These are phyloP conservation scores for Corniculantispora saksenae DNA, from an alignment of 2,329 filamentous ascomycete genomes.

Conservation along the genomic window DNA sequence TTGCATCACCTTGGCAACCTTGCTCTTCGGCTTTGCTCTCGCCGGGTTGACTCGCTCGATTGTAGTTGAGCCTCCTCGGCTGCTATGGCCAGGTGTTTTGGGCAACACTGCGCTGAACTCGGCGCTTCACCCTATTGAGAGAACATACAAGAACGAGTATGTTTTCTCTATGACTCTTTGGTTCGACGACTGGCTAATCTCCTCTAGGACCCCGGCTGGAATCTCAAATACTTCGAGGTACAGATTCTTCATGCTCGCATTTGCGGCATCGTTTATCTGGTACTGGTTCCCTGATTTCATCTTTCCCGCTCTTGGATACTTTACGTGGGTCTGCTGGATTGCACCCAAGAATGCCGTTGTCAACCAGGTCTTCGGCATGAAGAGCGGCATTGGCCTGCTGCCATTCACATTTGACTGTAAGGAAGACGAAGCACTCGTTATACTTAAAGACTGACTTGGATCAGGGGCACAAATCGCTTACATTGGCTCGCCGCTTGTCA, in stretches of 20 bases:
- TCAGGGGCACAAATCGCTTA: constrained; percentile 36
- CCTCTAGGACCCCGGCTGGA: too few relatives aligned
- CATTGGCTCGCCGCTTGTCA: constrained; percentile 42
- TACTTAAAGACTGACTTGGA: background rate
- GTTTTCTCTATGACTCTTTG: too few relatives aligned
- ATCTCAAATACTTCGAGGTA: constrained; percentile 35
- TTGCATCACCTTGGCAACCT: constrained; percentile 48
- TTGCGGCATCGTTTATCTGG: constrained; percentile 41
- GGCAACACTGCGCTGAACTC: constrained; percentile 49
- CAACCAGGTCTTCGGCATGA: constrained; percentile 52
- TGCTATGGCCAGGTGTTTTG: constrained; percentile 55
- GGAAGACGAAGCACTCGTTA: background rate
- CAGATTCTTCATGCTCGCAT: constrained; percentile 46
- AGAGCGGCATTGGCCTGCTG: constrained; percentile 39
- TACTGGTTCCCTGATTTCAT: constrained; percentile 54
- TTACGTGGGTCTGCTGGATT: constrained; percentile 51
- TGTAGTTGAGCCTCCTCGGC: constrained; percentile 46
- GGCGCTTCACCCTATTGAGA: constrained; percentile 41
- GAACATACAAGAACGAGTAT: constrained; percentile 26
- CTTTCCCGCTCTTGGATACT: constrained; percentile 46
- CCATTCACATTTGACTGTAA: constrained; percentile 46
- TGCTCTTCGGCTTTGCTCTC: constrained; percentile 54
- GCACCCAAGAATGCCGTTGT: constrained; percentile 47
- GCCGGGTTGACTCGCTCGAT: constrained; percentile 47
- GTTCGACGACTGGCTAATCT: too few relatives aligned